Evolutionary conservation across 495 filamentous ascomycete species (phyloP), one percentile per base, ranked within the genome.

Genomic region (Xylaria curta): DNA sequence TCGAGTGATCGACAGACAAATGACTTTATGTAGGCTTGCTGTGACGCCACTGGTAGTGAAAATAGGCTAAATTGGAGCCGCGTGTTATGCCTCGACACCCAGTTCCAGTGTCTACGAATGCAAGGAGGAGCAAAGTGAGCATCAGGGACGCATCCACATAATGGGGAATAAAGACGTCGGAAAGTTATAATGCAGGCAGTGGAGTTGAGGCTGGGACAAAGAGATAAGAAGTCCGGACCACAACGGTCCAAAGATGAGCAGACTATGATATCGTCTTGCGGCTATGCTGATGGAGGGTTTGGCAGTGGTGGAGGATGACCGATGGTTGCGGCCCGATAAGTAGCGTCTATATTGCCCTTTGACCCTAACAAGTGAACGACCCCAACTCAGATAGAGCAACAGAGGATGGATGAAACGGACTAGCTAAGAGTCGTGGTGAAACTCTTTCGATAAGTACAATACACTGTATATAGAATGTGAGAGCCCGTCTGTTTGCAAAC

Each of bases 311-410:
- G 64, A 63, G 64, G 63, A 68, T 68, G 70, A 56, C 53, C 38
- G 64, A 62, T 36, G 58, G 70, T 28, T 40, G 64, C 70, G 70
- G 70, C 64, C 70, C 70, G 70, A 72, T 72, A 72, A 59, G 63
- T 72, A 8, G 64, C 51, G 56, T 68, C 58, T 59, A 60, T 47
- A 61, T 49, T 71, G 69, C 58, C 44, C 38, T 44, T 66, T 36
- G 47, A 49, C 51, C 62, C 40, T 66, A 42, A 12, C 38, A 51
- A 49, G 21, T 15, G 47, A 38, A n/a, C n/a, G 47, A 53, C 47
- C 9, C 64, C 46, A 67, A 54, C 64, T 40, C 13, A 40, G 24
- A 65, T n/a, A 68, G 26, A 58, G 33, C 9, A 49, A 33, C 24
- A 31, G 62, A 31, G 10, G 13, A 53, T 47, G 12, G 63, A 53